These are phyloP conservation scores for Solanum piurae DNA, from an alignment of 257 asterid genomes.

Conservation along the genomic window DNA sequence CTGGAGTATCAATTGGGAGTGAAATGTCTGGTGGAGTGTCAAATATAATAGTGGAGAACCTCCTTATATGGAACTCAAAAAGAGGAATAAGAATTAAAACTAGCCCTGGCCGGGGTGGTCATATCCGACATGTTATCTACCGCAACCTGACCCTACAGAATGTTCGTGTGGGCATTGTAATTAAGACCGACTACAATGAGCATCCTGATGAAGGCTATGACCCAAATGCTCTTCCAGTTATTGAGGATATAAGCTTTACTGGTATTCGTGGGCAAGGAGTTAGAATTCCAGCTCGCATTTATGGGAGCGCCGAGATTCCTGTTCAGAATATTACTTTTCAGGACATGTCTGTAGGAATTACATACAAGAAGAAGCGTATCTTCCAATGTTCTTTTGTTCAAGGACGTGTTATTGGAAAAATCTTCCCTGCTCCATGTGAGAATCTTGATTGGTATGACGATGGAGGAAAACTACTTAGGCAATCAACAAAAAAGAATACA, in stretches of 20 bases:
- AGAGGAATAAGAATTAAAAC: conserved; percentile 86
- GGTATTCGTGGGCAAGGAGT: conserved; percentile 71
- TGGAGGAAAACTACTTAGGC: conserved; percentile 41
- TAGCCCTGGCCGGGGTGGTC: conserved; percentile 81
- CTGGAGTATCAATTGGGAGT: conserved; percentile 92
- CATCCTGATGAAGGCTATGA: conserved; percentile 76
- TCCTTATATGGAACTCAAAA: conserved; percentile 79
- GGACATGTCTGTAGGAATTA: conserved; percentile 69
- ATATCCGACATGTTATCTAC: conserved; percentile 50
- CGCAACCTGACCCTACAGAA: conserved; percentile 62
- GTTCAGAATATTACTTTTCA: conserved; percentile 52
- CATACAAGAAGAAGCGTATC: conserved; percentile 79
- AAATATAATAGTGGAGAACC: conserved; percentile 56
- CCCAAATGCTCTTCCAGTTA: conserved; percentile 63
- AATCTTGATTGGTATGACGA: conserved; percentile 72
- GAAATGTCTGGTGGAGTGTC: conserved; percentile 97
- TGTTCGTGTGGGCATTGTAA: conserved; percentile 82
- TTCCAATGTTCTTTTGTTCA: conserved; percentile 82
- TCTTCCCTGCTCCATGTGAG: conserved; percentile 75
- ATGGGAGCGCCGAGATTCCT: conserved; percentile 76
- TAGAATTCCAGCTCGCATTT: conserved; percentile 83
- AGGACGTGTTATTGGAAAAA: conserved; percentile 72
- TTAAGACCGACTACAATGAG: conserved; percentile 85
- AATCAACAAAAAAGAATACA: conserved; percentile 20
- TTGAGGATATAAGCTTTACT: conserved; percentile 51